phyloP scores from a whole-genome alignment of 345 rosid genomes.

The Gossypium australe region DNA sequence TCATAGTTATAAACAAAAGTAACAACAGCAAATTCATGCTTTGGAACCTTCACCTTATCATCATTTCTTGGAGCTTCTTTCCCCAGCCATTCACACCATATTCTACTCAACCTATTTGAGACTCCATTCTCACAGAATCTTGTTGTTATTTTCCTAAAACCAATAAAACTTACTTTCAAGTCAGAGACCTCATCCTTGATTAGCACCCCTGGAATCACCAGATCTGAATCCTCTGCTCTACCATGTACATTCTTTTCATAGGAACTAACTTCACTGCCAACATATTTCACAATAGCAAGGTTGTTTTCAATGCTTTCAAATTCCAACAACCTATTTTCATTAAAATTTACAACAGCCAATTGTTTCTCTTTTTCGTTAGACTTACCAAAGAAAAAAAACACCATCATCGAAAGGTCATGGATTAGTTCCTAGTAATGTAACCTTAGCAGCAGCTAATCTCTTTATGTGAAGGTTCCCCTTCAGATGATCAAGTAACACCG shows the following conservation, averaged over 20 bases:
- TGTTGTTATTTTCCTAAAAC: constrained; percentile 57
- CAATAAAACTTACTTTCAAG: constrained; percentile 51
- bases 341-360: constrained; percentile 14
- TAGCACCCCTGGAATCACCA: constrained; percentile 50
- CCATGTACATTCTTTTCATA: constrained; percentile 20
- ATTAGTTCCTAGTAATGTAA: constrained; percentile 62
- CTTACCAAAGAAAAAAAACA: constrained; percentile 61
- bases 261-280: constrained; percentile 18
- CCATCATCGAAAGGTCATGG: constrained; percentile 97
- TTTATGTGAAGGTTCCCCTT: constrained; percentile 66
- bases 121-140: constrained; percentile 42
- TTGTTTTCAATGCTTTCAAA: constrained; percentile 24
- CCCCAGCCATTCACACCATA: constrained; percentile 97
- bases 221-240: constrained; percentile 18
- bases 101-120: constrained; percentile 36
- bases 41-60: constrained; percentile 30
- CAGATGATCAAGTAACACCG: constrained; percentile 69
- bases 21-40: constrained; percentile 72
- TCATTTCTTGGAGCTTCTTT: constrained; percentile 29
- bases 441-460: constrained; percentile 66
- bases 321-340: constrained; percentile 26
- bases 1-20: constrained; percentile 53
- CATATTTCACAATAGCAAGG: constrained; percentile 54
- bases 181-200: constrained; percentile 54
- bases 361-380: constrained; percentile 34